Evolutionary conservation across 1,284 basidiomycete species (phyloP).

Genomic region (Inonotus hispidus): DNA sequence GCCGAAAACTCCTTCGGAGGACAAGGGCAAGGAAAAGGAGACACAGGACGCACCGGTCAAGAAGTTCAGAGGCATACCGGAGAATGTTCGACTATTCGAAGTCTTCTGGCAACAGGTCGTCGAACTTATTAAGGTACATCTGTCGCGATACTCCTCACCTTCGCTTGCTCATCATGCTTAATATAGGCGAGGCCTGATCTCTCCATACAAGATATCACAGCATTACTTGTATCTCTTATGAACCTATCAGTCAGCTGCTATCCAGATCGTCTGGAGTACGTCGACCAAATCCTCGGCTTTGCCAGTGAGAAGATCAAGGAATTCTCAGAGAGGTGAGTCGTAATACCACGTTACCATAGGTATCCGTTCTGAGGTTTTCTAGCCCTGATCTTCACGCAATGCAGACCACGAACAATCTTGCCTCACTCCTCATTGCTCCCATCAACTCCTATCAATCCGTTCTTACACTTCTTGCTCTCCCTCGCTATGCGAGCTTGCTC

Average conservation of each 20-base stretch:
- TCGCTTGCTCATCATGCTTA: background rate
- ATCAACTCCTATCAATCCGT: constrained; percentile 94
- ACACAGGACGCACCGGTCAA: constrained; percentile 37
- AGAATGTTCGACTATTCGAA: constrained; percentile 89
- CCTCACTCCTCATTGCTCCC: constrained; percentile 83
- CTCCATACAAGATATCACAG: constrained; percentile 93
- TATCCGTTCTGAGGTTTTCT: background rate
- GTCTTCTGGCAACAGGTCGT: constrained; percentile 99
- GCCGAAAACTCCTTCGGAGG: constrained; percentile 30
- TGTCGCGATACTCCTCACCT: background rate
- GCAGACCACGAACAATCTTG: constrained; percentile 84
- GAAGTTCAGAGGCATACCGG: constrained; percentile 90
- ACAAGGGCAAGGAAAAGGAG: constrained; percentile 54
- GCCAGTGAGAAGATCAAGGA: constrained; percentile 83
- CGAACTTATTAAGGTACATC: constrained; percentile 82
- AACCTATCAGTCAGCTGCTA: constrained; percentile 94
- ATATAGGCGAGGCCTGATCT: constrained; percentile 88
- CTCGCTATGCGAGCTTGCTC: constrained; percentile 80
- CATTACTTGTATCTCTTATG: constrained; percentile 86
- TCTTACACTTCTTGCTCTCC: constrained; percentile 88
- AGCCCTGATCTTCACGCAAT: constrained; percentile 85
- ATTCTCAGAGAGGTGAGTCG: constrained; percentile 67
- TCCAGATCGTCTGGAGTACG: constrained; percentile 90
- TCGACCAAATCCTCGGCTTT: constrained; percentile 89
- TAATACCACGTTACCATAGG: background rate